Evolutionary conservation across 2,329 filamentous ascomycete species (phyloP).

Genomic region (Mycocentrospora acerina): DNA sequence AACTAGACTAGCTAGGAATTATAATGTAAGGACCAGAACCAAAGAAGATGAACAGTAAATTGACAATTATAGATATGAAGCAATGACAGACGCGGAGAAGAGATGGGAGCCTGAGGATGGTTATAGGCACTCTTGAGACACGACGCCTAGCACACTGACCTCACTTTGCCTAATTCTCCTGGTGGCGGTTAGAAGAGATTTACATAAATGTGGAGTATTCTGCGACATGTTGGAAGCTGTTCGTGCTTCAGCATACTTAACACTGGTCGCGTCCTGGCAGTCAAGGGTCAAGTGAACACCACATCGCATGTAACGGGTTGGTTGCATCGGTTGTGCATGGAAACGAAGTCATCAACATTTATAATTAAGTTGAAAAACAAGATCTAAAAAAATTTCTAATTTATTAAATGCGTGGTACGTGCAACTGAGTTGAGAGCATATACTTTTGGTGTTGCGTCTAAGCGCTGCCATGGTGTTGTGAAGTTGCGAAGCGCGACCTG

Average conservation of each 20-base stretch:
- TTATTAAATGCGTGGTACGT: too few relatives aligned
- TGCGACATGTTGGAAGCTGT: conserved; percentile 41
- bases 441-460: conserved; percentile 13
- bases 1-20: conserved; percentile 44
- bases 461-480: conserved; percentile 18
- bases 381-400: too few relatives aligned
- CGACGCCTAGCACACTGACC: conserved; percentile 29
- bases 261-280: conserved; percentile 23
- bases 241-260: conserved; percentile 39
- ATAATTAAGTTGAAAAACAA: too few relatives aligned
- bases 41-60: conserved; percentile 29
- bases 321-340: too few relatives aligned
- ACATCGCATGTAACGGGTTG: background rate
- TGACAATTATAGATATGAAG: conserved; percentile 27
- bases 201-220: conserved; percentile 34
- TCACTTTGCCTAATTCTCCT: conserved; percentile 24
- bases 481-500: conserved; percentile 34
- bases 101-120: conserved; percentile 38
- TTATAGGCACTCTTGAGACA: conserved; percentile 42
- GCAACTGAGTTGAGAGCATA: background rate
- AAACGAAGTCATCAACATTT: too few relatives aligned
- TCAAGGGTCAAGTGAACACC: conserved; percentile 15
- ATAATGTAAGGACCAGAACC: conserved; percentile 32
- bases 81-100: conserved; percentile 29
- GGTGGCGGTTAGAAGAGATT: conserved; percentile 31